phyloP scores from a whole-genome alignment of 148 eudicot genomes.

The Fagopyrum esculentum region DNA sequence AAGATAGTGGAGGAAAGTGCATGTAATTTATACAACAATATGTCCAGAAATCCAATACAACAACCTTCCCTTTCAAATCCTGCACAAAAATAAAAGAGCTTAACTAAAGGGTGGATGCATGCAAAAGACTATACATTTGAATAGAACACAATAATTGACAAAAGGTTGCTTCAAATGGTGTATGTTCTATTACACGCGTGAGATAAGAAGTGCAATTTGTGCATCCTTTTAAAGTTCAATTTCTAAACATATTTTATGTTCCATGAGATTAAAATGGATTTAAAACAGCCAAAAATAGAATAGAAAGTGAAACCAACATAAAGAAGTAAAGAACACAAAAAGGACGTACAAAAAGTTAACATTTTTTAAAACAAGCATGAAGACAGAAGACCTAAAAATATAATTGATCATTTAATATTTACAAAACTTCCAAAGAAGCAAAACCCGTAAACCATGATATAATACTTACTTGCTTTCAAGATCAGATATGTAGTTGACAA shows the following conservation, averaged over 20 bases:
- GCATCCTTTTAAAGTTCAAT: background rate
- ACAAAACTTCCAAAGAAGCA: background rate
- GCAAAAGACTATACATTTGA: background rate
- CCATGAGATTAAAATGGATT: background rate
- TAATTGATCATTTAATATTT: background rate
- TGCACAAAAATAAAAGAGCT: constrained; percentile 27
- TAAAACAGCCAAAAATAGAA: background rate
- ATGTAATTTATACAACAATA: too few relatives aligned
- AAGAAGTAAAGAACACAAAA: too few relatives aligned
- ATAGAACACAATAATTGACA: background rate
- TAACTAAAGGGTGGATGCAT: background rate
- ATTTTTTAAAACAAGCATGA: background rate
- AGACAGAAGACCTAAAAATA: too few relatives aligned
- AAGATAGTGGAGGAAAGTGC: constrained; percentile 92
- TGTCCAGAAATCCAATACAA: background rate
- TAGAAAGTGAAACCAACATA: background rate
- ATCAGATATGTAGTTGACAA: constrained; percentile 76
- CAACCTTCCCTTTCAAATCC: constrained; percentile 96
- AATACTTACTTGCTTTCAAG: constrained; percentile 41
- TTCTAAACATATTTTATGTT: background rate
- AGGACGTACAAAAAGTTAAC: background rate
- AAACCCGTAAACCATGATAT: constrained; percentile 1
- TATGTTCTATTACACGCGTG: too few relatives aligned
- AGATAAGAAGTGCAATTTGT: background rate
- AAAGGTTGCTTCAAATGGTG: constrained; percentile 2